Evolutionary conservation across 2,329 filamentous ascomycete genomes (phyloP).

Genomic region (Trichophyton simii): DNA sequence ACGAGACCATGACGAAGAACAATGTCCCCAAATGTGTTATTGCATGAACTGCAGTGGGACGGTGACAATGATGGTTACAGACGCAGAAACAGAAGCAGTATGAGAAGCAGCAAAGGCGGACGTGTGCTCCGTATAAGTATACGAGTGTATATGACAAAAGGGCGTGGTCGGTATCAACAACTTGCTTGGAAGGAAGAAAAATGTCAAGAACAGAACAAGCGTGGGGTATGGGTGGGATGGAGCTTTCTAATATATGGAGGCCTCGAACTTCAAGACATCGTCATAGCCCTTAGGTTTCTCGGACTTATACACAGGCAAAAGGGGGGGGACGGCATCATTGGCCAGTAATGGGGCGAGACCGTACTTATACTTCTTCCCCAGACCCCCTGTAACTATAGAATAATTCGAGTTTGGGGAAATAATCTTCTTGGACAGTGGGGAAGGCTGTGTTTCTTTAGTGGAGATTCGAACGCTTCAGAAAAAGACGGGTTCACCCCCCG

Average conservation of each 20-base stretch:
- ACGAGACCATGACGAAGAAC: conserved; percentile 6
- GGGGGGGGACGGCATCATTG: background rate
- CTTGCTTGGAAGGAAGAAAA: background rate
- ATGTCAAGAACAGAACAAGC: background rate
- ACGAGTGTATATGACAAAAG: background rate
- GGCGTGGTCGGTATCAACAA: background rate
- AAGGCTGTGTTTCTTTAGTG: background rate
- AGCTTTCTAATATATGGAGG: conserved; percentile 1
- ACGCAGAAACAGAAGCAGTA: background rate
- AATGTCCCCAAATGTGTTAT: background rate
- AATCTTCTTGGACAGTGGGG: conserved; percentile 1
- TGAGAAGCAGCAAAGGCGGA: background rate
- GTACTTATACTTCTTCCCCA: conserved; percentile 4
- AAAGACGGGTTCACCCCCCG: background rate
- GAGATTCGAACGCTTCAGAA: background rate
- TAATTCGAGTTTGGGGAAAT: conserved; percentile 1
- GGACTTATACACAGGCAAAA: background rate
- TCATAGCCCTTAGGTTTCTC: background rate
- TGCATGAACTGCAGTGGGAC: background rate
- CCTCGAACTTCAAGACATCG: background rate
- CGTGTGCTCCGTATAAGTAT: background rate
- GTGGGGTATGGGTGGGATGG: conserved; percentile 1
- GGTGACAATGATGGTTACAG: background rate
- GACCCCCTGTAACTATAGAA: background rate
- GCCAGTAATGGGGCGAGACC: conserved; percentile 1